Conservation (phyloP, 1,284 basidiomycete genomes). For the Cryptococcus hybrid region DNA sequence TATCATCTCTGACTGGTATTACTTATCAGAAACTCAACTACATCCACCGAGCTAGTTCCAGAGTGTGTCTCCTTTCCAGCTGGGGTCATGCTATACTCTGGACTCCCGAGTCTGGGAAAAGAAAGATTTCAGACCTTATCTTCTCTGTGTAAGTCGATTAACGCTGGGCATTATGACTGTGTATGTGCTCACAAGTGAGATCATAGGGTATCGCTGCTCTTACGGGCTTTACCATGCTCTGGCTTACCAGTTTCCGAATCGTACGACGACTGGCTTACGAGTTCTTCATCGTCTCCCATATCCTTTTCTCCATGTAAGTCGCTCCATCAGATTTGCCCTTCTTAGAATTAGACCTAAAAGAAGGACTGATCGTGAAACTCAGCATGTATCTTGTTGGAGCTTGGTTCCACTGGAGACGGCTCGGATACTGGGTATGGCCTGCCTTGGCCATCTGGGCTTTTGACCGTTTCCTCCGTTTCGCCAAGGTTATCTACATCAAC, state of each 20-base stretch:
- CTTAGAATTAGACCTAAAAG: neutral
- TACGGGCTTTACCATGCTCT: slow-evolving; percentile 51
- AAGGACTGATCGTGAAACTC: neutral
- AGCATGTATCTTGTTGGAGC: slow-evolving; percentile 41
- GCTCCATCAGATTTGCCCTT: neutral
- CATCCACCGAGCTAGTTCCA: slow-evolving; percentile 48
- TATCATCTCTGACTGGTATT: slow-evolving; percentile 47
- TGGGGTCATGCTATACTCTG: slow-evolving; percentile 40
- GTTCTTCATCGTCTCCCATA: slow-evolving; percentile 56
- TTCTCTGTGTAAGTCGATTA: slow-evolving; percentile 21
- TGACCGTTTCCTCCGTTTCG: slow-evolving; percentile 59
- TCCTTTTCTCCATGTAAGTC: slow-evolving; percentile 49
- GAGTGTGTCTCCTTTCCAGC: slow-evolving; percentile 39
- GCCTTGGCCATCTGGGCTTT: slow-evolving; percentile 50
- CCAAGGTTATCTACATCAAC: slow-evolving; percentile 58
- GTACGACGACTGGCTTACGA: slow-evolving; percentile 54
- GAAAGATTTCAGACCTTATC: slow-evolving; percentile 17
- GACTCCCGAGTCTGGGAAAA: slow-evolving; percentile 20
- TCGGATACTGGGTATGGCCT: slow-evolving; percentile 39
- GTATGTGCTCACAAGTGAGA: slow-evolving; percentile 14
- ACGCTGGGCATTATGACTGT: neutral
- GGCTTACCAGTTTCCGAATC: slow-evolving; percentile 51
- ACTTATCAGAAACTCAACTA: slow-evolving; percentile 52
- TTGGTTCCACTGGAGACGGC: slow-evolving; percentile 37
- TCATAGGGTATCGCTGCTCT: slow-evolving; percentile 27